phyloP scores from a whole-genome alignment of 2,329 filamentous ascomycete genomes.

The Alternaria alternata region DNA sequence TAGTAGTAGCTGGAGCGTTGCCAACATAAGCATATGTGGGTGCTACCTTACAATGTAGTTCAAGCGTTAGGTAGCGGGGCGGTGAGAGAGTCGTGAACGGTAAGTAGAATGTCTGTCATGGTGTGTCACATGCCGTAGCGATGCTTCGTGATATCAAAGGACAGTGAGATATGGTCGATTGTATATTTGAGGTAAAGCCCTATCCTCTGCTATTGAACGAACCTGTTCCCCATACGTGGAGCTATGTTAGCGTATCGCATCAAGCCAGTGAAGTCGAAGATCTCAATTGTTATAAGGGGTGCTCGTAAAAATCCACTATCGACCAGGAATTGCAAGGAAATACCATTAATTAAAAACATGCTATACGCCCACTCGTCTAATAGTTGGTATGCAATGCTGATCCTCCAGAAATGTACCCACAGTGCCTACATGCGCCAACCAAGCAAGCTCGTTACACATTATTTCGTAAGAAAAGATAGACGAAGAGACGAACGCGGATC shows the following conservation, averaged over 20 bases:
- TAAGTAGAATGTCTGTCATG: background rate
- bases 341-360: background rate
- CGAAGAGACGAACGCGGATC: constrained; percentile 2
- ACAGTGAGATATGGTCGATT: background rate
- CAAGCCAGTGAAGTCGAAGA: background rate
- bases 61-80: background rate
- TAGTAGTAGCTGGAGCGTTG: background rate
- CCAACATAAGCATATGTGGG: background rate
- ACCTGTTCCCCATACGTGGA: background rate
- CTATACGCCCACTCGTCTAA: background rate
- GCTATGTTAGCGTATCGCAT: background rate
- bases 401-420: background rate
- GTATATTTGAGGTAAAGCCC: background rate
- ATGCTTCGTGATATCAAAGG: background rate
- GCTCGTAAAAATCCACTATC: background rate
- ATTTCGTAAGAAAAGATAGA: constrained; percentile 13
- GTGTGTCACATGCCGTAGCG: background rate
- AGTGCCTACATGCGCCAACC: constrained; percentile 5
- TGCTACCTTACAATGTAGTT: background rate
- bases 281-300: background rate
- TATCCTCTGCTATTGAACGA: background rate
- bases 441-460: constrained; percentile 18
- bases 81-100: constrained; percentile 6
- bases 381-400: background rate
- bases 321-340: background rate